Evolutionary conservation across 345 rosid genomes (phyloP).

Genomic region (Microcos paniculata): DNA sequence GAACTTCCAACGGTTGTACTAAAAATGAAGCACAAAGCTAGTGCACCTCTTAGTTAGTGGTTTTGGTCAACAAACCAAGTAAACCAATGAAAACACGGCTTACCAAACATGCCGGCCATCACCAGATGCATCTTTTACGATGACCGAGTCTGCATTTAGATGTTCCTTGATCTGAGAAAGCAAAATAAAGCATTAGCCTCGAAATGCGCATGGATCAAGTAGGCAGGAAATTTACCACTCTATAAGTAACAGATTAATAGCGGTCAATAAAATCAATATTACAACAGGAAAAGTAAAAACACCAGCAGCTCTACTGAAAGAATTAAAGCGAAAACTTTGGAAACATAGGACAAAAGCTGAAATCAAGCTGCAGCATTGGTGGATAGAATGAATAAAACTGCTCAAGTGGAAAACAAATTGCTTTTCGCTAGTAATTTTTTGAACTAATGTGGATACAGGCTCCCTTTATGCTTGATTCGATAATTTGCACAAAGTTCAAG

Average conservation of each 20-base stretch:
- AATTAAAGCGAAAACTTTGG: not conserved
- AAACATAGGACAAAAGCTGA: not conserved
- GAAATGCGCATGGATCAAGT: not conserved
- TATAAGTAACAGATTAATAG: not conserved
- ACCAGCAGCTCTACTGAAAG: not conserved
- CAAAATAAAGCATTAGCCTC: not conserved
- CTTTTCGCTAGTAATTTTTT: not conserved
- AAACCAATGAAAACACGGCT: constrained; percentile 6
- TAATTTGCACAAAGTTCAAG: not conserved
- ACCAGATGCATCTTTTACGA: constrained; percentile 86
- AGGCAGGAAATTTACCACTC: not conserved
- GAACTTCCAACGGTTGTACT: not conserved
- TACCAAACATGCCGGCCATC: constrained; percentile 96
- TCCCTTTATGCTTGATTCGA: not conserved
- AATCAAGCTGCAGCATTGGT: not conserved
- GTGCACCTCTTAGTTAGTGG: not conserved
- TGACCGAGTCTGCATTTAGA: constrained; percentile 73
- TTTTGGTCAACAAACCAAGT: not conserved
- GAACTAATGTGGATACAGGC: not conserved
- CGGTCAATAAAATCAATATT: not conserved
- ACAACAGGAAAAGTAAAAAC: not conserved
- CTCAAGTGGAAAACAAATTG: not conserved
- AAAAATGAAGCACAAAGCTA: not conserved
- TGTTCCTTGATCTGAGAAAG: constrained; percentile 70
- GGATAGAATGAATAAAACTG: not conserved